Evolutionary conservation across 2,329 filamentous ascomycete species (phyloP).

Genomic region (Cordyceps cateniannulata): DNA sequence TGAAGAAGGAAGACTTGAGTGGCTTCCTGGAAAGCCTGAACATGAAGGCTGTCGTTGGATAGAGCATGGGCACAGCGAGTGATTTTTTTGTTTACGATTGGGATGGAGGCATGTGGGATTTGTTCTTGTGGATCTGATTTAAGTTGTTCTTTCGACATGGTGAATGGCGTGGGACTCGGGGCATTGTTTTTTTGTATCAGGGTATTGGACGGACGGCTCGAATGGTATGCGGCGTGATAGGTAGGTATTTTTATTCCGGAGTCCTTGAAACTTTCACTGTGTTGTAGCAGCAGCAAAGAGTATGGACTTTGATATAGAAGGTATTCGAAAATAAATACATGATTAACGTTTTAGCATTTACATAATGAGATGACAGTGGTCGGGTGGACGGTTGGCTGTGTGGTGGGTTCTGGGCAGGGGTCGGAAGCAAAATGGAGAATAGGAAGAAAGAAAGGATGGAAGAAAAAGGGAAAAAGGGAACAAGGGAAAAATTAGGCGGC

Average conservation of each 20-base stretch:
- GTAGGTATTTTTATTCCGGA: not conserved
- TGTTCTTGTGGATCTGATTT: not conserved
- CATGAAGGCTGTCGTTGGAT: constrained; percentile 77
- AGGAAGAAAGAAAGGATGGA: too few relatives aligned
- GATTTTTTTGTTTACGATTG: not conserved
- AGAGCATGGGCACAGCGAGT: constrained; percentile 12
- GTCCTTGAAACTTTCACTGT: not conserved
- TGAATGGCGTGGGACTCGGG: not conserved
- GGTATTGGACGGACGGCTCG: not conserved
- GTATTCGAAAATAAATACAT: not conserved
- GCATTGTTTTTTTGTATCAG: not conserved
- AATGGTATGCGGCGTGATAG: not conserved
- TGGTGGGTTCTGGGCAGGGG: not conserved
- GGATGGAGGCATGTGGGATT: not conserved
- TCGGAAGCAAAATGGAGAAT: too few relatives aligned
- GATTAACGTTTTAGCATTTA: constrained; percentile 3
- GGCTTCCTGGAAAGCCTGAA: constrained; percentile 89
- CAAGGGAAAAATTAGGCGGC: not conserved
- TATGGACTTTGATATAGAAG: constrained; percentile 3
- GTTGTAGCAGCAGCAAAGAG: not conserved
- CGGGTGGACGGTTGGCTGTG: not conserved
- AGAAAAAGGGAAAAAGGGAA: not conserved
- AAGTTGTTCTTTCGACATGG: not conserved
- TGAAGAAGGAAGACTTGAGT: constrained; percentile 89
- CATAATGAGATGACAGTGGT: not conserved